A percentile compares a stretch with the other conserved stretches of the same genome.
phyloP scores from a whole-genome alignment of 352 stramenopile genomes.

The Phytopythium ostracodes region DNA sequence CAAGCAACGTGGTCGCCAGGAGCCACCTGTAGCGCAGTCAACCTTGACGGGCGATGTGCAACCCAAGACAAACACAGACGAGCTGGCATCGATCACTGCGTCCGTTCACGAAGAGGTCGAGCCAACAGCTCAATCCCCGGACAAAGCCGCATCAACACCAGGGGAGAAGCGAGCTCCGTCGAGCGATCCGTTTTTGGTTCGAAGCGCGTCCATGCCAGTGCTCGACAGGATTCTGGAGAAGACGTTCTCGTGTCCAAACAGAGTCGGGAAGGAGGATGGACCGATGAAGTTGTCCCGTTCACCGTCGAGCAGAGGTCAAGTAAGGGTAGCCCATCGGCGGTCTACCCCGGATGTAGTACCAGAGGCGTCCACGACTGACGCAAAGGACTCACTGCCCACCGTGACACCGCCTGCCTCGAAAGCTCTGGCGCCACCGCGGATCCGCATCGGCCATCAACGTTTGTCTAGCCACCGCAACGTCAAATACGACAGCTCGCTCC shows the following conservation, averaged over 20 bases:
- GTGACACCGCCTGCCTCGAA: not conserved
- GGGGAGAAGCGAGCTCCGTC: not conserved
- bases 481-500: slow-evolving; percentile 22
- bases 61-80: too few relatives aligned
- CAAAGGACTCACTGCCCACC: not conserved
- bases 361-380: too few relatives aligned
- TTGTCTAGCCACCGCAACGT: slow-evolving; percentile 13
- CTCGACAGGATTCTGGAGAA: not conserved
- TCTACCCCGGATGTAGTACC: not conserved
- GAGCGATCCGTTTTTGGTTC: not conserved
- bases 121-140: not conserved
- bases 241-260: not conserved
- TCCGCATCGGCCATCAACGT: not conserved
- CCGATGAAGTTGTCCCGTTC: not conserved
- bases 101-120: not conserved
- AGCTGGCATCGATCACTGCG: not conserved
- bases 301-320: not conserved
- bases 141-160: not conserved
- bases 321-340: not conserved
- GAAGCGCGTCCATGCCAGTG: slow-evolving; percentile 3
- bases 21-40: not conserved
- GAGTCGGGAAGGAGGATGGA: not conserved
- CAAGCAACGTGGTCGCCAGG: not conserved
- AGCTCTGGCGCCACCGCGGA: not conserved
- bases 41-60: not conserved